These are phyloP conservation scores for Exophiala sp. DNA, from an alignment of 2,329 filamentous ascomycete genomes.

Conservation along the genomic window DNA sequence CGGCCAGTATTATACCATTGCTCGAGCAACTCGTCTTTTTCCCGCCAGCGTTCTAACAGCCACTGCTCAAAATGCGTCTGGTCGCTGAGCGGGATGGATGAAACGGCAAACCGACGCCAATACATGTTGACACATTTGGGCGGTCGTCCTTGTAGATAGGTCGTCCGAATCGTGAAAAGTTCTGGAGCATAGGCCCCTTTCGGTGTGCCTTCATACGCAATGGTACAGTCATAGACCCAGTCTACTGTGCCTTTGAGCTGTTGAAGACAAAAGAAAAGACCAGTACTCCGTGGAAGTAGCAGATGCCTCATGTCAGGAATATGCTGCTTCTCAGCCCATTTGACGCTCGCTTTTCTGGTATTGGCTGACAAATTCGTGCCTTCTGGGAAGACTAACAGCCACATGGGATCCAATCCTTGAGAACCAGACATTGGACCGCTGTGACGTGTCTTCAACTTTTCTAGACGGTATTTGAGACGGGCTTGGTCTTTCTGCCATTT, in stretches of 20 bases:
- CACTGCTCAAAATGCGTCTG: constrained; percentile 74
- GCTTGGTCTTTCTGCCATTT: constrained; percentile 62
- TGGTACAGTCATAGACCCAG: constrained; percentile 73
- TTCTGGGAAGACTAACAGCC: constrained; percentile 64
- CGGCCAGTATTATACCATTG: constrained; percentile 72
- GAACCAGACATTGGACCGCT: constrained; percentile 48
- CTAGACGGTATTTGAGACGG: constrained; percentile 55
- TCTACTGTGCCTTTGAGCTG: constrained; percentile 58
- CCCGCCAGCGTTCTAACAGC: constrained; percentile 82
- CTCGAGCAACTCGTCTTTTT: constrained; percentile 87
- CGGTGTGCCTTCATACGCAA: constrained; percentile 89
- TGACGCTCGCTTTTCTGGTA: constrained; percentile 54
- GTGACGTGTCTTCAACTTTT: constrained; percentile 51
- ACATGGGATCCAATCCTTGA: constrained; percentile 58
- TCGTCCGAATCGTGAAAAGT: constrained; percentile 80
- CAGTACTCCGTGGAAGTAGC: constrained; percentile 60
- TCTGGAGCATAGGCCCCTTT: constrained; percentile 84
- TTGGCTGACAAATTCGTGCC: constrained; percentile 59
- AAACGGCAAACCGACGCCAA: constrained; percentile 81
- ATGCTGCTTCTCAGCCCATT: constrained; percentile 56
- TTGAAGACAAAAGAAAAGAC: constrained; percentile 59
- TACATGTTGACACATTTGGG: constrained; percentile 96
- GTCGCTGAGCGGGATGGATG: constrained; percentile 75
- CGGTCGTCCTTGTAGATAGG: constrained; percentile 81
- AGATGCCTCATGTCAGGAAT: constrained; percentile 57